A percentile compares a stretch with the other conserved stretches of the same genome.
Conservation (phyloP, 305 asterid genomes). For the Plantago coronopus region DNA sequence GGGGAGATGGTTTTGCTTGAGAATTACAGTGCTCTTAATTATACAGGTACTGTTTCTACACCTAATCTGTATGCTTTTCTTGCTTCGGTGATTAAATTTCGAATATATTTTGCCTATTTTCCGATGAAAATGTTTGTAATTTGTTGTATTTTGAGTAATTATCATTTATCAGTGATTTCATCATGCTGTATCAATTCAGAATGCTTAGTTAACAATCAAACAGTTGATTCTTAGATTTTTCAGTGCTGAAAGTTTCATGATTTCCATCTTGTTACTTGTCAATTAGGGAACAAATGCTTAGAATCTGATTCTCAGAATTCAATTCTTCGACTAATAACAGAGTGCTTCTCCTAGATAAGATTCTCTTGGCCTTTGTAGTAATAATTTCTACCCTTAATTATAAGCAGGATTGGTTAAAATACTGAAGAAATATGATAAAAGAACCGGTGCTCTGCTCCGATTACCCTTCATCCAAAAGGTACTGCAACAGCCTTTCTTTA, state of each 20-base stretch:
- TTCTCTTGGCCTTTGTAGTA: no score
- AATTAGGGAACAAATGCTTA: background rate
- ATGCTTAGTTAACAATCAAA: no score
- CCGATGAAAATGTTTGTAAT: no score
- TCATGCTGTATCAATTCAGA: no score
- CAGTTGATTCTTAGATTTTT: no score
- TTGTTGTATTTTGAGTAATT: no score
- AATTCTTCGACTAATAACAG: background rate
- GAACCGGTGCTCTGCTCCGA: conserved; percentile 91
- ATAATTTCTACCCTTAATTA: background rate
- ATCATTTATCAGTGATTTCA: no score
- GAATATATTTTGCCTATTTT: no score
- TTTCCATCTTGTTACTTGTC: background rate
- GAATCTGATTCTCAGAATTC: background rate
- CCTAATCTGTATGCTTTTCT: no score
- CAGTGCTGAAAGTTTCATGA: no score
- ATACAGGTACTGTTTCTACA: conserved; percentile 44
- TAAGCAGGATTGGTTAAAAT: conserved; percentile 75
- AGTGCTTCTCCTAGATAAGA: no score
- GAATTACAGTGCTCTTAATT: conserved; percentile 90
- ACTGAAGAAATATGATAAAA: conserved; percentile 82
- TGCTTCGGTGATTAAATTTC: no score
- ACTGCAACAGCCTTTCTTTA: conserved; percentile 83
- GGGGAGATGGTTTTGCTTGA: conserved; percentile 96
- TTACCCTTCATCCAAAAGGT: conserved; percentile 88